These are phyloP conservation scores for Colletotrichum echinochloae DNA, from an alignment of 2,329 filamentous ascomycete genomes.

Conservation along the genomic window DNA sequence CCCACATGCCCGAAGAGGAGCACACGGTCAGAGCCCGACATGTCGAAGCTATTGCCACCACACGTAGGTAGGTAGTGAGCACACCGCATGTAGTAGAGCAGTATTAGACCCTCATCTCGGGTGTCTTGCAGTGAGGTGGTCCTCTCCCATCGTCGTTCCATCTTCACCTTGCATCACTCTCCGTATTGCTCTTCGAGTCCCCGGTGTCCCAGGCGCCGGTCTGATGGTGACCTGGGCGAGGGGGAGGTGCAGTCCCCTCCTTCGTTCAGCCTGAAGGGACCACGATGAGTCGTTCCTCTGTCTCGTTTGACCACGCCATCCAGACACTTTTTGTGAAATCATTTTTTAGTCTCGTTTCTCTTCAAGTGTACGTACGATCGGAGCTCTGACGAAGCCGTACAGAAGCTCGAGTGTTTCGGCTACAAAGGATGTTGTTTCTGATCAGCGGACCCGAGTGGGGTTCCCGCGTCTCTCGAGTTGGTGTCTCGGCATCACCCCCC, in stretches of 20 bases:
- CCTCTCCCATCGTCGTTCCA: neutral
- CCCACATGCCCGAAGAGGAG: neutral
- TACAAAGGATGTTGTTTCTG: conserved; percentile 24
- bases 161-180: neutral
- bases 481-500: neutral
- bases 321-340: neutral
- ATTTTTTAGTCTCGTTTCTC: too few relatives aligned
- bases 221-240: too few relatives aligned
- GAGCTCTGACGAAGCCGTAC: conserved; percentile 13
- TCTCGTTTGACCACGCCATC: neutral
- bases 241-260: neutral
- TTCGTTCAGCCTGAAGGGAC: neutral
- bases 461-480: neutral
- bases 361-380: neutral
- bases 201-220: too few relatives aligned
- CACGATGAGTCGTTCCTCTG: neutral
- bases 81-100: too few relatives aligned
- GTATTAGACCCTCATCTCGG: neutral
- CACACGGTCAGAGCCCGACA: neutral
- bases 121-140: neutral
- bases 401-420: conserved; percentile 25
- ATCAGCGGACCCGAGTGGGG: conserved; percentile 26
- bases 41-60: too few relatives aligned
- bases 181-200: neutral
- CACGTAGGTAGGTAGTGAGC: too few relatives aligned